Evolutionary conservation across 345 rosid species (phyloP).

Genomic region (Syzygium grande): DNA sequence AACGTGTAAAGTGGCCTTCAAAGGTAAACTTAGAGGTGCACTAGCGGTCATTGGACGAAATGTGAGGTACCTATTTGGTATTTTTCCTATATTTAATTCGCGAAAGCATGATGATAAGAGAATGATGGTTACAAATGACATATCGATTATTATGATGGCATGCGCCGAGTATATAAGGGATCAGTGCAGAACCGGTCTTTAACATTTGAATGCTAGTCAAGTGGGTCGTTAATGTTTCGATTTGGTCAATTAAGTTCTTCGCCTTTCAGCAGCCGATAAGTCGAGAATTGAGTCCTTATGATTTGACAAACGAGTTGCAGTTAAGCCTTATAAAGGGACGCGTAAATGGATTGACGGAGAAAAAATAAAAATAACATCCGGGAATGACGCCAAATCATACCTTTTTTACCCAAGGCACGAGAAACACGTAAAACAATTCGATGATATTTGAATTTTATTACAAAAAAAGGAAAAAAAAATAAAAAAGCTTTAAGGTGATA

Average conservation of each 20-base stretch:
- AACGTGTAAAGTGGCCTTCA: not conserved
- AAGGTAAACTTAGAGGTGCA: not conserved
- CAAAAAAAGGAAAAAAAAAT: not conserved
- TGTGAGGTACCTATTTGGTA: not conserved
- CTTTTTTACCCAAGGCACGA: not conserved
- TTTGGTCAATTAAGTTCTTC: not conserved
- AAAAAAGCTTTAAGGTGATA: not conserved
- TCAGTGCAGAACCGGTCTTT: rapidly evolving
- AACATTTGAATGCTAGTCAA: rapidly evolving
- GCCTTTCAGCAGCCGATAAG: not conserved
- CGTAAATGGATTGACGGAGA: not conserved
- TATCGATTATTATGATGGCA: not conserved
- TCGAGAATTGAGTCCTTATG: not conserved
- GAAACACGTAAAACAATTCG: not conserved
- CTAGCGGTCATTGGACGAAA: not conserved
- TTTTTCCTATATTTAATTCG: rapidly evolving
- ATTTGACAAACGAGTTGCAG: not conserved
- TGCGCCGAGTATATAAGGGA: not conserved
- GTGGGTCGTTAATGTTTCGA: not conserved
- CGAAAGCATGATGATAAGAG: not conserved
- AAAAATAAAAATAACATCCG: not conserved
- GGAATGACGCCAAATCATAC: not conserved
- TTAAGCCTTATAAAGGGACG: not conserved
- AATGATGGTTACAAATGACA: not conserved
- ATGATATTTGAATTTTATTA: not conserved